Base-by-base conservation (phyloP, 2,329 filamentous ascomycete species). In the Monilinia vaccinii-corymbosi region DNA sequence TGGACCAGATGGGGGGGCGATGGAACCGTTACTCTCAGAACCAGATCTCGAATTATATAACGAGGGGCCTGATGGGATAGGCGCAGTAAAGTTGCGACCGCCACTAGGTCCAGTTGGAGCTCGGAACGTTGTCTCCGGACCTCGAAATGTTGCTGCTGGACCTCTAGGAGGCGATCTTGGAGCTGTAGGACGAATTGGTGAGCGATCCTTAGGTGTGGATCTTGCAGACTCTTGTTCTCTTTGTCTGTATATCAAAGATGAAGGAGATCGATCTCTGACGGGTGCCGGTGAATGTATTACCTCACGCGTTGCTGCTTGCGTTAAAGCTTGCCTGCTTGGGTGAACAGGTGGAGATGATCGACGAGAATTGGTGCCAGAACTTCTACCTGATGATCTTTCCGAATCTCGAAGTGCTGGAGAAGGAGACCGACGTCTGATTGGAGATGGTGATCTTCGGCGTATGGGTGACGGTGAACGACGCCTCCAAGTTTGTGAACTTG, bases 281-380 rank as follows among this genome's bases (percentile, higher is more conserved):
- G 64, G 60, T 49, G 67, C 69, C 9, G 70, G 70, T 7, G 67
- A 67, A 46, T 63, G 62, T 64, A 68, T 65, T 18, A 62, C 42
- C 42, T 71, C 68, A 32, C 69, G 74, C 31, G 69, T 65, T 60
- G 71, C 64, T 21, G 71, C 67, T 62, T 74, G 65, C 44, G 75
- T 70, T 21, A 77, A 67, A 51, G 74, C 76, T 53, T 76, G 69
- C 65, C 80, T 77, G 64, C 82, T 84, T 18, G 78, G 77, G 66
- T 83, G 81, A 16, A 80, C 72, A 31, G 75, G 80, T 18, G 84
- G 84, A 7, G 84, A 86, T 10, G 84, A 85, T 52, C 82, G 77
- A 60, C 82, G 79, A 25, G 84, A 86, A 34, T 80, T 83, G 23
- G 79, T 83, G 23, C 73, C 78, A 10, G 84, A 86, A 44, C 78